Evolutionary conservation across 768 basidiomycete species (phyloP), one percentile per base, ranked within the genome.

Genomic region (Chalciporus piperatus): DNA sequence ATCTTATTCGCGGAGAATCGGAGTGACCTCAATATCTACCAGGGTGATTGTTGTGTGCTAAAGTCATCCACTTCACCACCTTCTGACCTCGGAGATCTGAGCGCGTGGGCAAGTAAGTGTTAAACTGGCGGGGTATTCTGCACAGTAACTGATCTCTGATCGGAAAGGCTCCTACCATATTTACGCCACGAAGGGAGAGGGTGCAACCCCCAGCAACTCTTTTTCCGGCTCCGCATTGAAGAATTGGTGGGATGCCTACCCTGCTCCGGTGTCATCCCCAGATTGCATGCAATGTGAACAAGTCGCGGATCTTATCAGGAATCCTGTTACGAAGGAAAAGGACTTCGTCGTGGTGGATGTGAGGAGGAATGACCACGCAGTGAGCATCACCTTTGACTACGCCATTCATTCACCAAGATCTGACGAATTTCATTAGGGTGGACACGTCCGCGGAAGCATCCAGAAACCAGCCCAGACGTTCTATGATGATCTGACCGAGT

Each of bases 231-330:
- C 43, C 2, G 56, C 70, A 5, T 70, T 82, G 28, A 60, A 66
- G 14, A 67, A 68, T 3, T 82, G 77, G 78, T 81, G 78, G 79
- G 76, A 81, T 48, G 80, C 79, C 0, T 82, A 77, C 57, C 82
- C 82, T 0, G 40, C 56, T 6, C 68, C 52, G 3, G 32, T 60
- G 37, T 72, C 76, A 1, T 59, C 69, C 2, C 68, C 70, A 6
- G 19, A 27, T 27, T 14, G 12, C 3, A 43, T 78, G 27, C 61
- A 70, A 2, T 66, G 67, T 8, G 71, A 70, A 13, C 72, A 75
- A 17, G 69, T 82, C 1, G 75, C 70, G 17, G 59, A 51, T 17
- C 61, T 76, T 3, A 47, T 66, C 35, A 54, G 41, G 47, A 58
- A 57, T 7, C 38, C 55, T 7, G 48, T 41, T n/a, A 17, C 57